A percentile compares a stretch with the other conserved stretches of the same genome.
Evolutionary conservation across 495 filamentous ascomycete genomes (phyloP).

Genomic region (Cercophora newfieldiana): DNA sequence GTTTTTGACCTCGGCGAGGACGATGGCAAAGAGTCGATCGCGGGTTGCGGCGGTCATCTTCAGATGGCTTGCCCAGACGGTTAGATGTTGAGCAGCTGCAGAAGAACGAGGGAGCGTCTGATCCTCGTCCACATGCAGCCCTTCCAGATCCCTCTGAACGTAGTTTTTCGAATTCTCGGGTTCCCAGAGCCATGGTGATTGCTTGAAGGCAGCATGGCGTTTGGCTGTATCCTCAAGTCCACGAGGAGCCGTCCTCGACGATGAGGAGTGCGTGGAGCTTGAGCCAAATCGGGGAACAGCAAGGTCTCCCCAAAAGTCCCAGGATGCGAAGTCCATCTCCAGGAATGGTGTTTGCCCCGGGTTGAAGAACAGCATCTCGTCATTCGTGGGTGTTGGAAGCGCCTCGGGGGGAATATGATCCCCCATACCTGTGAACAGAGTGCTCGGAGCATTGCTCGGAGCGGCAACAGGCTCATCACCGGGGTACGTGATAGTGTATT

Average conservation of each 20-base stretch:
- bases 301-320: slow-evolving; percentile 24
- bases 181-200: slow-evolving; percentile 30
- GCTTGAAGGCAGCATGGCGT: slow-evolving; percentile 27
- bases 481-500: slow-evolving; percentile 3
- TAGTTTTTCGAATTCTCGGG: slow-evolving; percentile 20
- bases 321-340: slow-evolving; percentile 27
- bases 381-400: slow-evolving; percentile 12
- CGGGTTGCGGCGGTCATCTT: slow-evolving; percentile 21
- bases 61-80: slow-evolving; percentile 10
- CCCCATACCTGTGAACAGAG: neutral
- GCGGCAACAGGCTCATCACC: neutral
- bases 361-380: slow-evolving; percentile 19
- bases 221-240: slow-evolving; percentile 14
- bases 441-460: neutral
- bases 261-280: slow-evolving; percentile 10
- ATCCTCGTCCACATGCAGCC: slow-evolving; percentile 18
- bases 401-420: slow-evolving; percentile 1
- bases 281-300: slow-evolving; percentile 20
- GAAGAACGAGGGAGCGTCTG: slow-evolving; percentile 10
- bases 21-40: slow-evolving; percentile 26
- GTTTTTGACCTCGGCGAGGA: slow-evolving; percentile 18
- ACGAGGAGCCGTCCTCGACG: slow-evolving; percentile 6
- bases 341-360: slow-evolving; percentile 19
- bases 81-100: neutral
- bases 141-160: slow-evolving; percentile 24